phyloP scores from a whole-genome alignment of 371 early-diverging fungal species.

The Haplosporangium sp. region DNA sequence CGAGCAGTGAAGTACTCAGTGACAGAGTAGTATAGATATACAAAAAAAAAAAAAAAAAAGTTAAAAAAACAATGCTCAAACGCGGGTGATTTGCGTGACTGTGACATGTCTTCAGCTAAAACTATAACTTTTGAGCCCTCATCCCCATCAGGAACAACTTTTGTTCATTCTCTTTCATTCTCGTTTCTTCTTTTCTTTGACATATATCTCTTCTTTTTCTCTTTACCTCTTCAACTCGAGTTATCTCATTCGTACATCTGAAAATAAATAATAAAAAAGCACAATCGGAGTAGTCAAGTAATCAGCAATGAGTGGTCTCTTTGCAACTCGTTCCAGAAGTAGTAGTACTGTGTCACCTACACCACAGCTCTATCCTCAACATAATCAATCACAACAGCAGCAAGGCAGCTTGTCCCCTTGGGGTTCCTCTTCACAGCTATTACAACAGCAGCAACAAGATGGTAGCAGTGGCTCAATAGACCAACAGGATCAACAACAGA shows the following conservation, averaged over 20 bases:
- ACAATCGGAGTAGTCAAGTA: background rate
- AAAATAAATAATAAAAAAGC: background rate
- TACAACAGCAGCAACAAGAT: slow-evolving; percentile 13
- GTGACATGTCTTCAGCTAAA: too few relatives aligned
- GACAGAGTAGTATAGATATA: background rate
- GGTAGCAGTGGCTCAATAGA: slow-evolving; percentile 21
- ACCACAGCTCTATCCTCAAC: slow-evolving; percentile 9
- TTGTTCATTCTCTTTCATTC: background rate
- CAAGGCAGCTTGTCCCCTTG: slow-evolving; percentile 8
- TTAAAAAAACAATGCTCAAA: background rate
- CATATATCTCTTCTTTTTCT: background rate
- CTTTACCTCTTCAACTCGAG: background rate
- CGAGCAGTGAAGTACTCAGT: slow-evolving; percentile 1
- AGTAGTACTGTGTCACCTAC: slow-evolving; percentile 24
- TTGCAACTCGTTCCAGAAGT: slow-evolving; percentile 43
- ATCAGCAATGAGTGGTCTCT: slow-evolving; percentile 26
- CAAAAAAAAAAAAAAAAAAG: background rate
- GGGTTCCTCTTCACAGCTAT: slow-evolving; percentile 7
- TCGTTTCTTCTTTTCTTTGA: background rate
- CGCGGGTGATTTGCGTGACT: too few relatives aligned
- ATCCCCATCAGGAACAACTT: too few relatives aligned
- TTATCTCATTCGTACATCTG: background rate
- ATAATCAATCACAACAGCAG: slow-evolving; percentile 12
- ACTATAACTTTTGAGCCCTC: too few relatives aligned
- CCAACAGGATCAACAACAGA: slow-evolving; percentile 24